Base-by-base conservation (phyloP, 2,329 filamentous ascomycete species). In the Hypoxylon sp. region DNA sequence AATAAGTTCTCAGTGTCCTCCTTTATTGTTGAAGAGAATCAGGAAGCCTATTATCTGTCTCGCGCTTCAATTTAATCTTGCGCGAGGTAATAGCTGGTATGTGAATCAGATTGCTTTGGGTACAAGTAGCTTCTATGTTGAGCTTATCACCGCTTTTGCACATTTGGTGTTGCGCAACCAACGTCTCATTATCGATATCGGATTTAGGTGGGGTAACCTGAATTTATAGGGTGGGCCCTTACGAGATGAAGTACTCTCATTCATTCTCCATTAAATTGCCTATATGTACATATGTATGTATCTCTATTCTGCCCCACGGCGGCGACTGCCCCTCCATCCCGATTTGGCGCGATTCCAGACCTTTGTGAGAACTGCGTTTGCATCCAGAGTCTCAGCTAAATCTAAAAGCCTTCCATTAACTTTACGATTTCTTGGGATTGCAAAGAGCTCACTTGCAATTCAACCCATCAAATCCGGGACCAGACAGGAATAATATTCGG, bases 301-400 rank as follows among this genome's bases (percentile, higher is more conserved):
- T 24, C 10, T 2, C 19, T 11, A 22, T 47, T 47, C 8, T 64
- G 55, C 65, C 60, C 65, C 65, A 44, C 57, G 22, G 44, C 31
- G 22, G 19, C 17, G 47, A 58, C 33, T 54, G 66, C 66, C 66
- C 66, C 66, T 62, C 66, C 53, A 69, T 65, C 42, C 26, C 58
- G 46, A 58, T 53, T 58, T 39, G 11, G 17, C 6, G 10, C 6
- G 3, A 51, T 37, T 26, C 29, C 29, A 29, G 6, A 17, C 14
- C 26, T 26, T 46, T 33, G 33, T 3, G 6, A 19, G 52, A 44
- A 44, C 10, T 17, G 17, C 39, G 22, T 44, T 44, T 3, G 39
- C 6, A 42, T 42, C 17, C 3, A 19, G 39, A 42, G 8, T n/a
- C 39, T 42, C n/a, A 42, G 5, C 39, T 42, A 42, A 9, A 19